Conservation (phyloP, 2,329 filamentous ascomycete species). For the Pseudopithomyces maydicus region DNA sequence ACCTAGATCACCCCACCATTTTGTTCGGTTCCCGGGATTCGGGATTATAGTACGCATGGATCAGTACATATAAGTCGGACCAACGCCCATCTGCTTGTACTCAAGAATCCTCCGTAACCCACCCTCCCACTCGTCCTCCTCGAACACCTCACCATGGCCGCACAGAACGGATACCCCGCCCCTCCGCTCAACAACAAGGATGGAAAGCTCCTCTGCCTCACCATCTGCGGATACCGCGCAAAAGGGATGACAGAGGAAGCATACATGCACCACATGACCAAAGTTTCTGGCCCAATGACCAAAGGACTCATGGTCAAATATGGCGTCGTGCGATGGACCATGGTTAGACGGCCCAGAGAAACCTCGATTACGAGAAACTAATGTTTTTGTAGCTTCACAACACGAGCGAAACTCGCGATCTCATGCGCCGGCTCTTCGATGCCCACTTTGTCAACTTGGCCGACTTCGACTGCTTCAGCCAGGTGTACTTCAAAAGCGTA, state of each 20-base stretch:
- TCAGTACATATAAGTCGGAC: too few relatives aligned
- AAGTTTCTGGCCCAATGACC: slow-evolving; percentile 54
- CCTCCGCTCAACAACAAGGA: not conserved
- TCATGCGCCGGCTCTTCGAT: slow-evolving; percentile 49
- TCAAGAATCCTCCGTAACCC: too few relatives aligned
- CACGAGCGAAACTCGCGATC: slow-evolving; percentile 34
- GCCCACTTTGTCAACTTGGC: slow-evolving; percentile 56
- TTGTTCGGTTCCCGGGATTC: too few relatives aligned
- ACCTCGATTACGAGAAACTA: not conserved
- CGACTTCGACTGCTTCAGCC: slow-evolving; percentile 57
- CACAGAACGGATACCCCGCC: not conserved
- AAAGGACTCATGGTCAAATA: slow-evolving; percentile 57
- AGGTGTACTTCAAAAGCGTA: slow-evolving; percentile 52
- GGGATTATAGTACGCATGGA: too few relatives aligned
- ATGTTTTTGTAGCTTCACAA: slow-evolving; percentile 50
- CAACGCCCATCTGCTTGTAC: not conserved
- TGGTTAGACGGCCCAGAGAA: slow-evolving; percentile 31
- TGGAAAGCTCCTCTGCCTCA: slow-evolving; percentile 49
- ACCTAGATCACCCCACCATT: too few relatives aligned
- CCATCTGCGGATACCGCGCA: slow-evolving; percentile 55
- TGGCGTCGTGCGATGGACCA: slow-evolving; percentile 54
- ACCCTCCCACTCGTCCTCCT: too few relatives aligned
- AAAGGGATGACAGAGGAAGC: slow-evolving; percentile 56
- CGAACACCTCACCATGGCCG: too few relatives aligned
- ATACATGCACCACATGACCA: slow-evolving; percentile 55